phyloP scores from a whole-genome alignment of 176 grass and related monocot genomes.

The Puccinellia tenuiflora region DNA sequence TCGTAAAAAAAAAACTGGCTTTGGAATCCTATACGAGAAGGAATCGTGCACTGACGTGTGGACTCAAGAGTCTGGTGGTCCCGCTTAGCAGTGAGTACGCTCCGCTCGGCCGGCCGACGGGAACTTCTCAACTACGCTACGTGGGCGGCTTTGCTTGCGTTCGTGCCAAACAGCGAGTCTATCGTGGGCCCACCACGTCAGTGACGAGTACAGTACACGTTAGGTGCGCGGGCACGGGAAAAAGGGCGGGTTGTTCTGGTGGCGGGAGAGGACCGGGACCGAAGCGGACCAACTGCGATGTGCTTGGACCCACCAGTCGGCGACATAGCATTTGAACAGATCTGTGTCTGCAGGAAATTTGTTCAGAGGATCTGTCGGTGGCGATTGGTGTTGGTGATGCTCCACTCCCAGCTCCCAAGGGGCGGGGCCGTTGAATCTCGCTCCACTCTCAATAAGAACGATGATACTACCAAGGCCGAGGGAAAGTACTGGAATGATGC shows the following conservation, averaged over 20 bases:
- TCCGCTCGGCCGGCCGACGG: not conserved
- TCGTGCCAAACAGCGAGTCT: constrained; percentile 17
- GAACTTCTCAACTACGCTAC: constrained; percentile 22
- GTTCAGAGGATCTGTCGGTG: not conserved
- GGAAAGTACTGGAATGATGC: not conserved
- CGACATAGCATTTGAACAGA: not conserved
- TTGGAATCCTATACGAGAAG: not conserved
- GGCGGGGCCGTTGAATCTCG: not conserved
- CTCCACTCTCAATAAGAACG: no score
- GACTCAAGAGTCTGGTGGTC: not conserved
- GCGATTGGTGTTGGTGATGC: not conserved
- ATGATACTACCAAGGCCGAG: no score
- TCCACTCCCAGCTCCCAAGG: not conserved
- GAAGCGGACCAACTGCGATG: not conserved
- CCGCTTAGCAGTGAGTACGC: not conserved
- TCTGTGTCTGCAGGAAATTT: not conserved
- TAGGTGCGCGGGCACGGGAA: not conserved
- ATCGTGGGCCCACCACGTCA: not conserved
- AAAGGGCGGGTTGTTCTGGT: not conserved
- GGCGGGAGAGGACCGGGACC: not conserved
- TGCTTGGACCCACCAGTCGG: not conserved
- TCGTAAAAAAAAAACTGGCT: no score
- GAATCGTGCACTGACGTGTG: not conserved
- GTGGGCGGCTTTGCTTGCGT: constrained; percentile 26
- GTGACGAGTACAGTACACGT: not conserved